A percentile compares a stretch with the other conserved stretches of the same genome.
Conservation (phyloP, 2,329 filamentous ascomycete species). For the Monosporascus sp. region DNA sequence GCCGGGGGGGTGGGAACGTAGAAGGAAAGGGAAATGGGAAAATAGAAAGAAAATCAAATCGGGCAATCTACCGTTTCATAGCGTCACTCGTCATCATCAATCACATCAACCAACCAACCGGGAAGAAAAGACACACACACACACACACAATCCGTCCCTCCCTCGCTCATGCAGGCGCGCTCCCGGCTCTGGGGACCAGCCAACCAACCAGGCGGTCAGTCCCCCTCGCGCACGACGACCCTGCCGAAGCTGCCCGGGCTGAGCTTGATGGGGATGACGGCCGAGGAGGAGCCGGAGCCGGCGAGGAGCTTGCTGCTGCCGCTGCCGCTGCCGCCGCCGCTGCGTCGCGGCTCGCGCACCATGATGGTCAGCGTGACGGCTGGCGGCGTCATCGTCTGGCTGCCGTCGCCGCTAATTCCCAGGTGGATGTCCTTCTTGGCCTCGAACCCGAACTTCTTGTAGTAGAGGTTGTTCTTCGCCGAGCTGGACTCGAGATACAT, state of each 20-base stretch:
- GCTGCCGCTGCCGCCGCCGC: conserved; percentile 2
- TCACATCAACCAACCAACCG: background rate
- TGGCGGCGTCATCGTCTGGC: conserved; percentile 24
- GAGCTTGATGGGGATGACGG: conserved; percentile 29
- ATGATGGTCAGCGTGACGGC: conserved; percentile 72
- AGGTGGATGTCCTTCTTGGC: conserved; percentile 59
- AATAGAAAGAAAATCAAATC: background rate
- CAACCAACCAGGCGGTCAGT: background rate
- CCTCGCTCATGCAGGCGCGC: no score
- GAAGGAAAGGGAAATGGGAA: background rate
- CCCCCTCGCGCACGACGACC: conserved; percentile 8
- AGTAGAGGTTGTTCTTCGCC: conserved; percentile 63
- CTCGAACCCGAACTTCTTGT: conserved; percentile 71
- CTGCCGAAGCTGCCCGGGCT: conserved; percentile 21
- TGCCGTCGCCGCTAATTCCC: conserved; percentile 2
- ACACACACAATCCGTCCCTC: no score
- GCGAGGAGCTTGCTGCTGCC: conserved; percentile 18
- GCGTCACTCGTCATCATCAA: background rate
- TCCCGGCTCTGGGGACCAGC: no score
- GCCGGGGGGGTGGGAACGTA: background rate
- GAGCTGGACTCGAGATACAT: conserved; percentile 80
- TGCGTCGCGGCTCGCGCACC: conserved; percentile 63
- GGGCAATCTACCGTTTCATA: no score
- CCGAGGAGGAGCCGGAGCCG: conserved; percentile 12
- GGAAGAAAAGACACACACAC: no score